phyloP scores from a whole-genome alignment of 306 rosid species.

The Quercus glauca region DNA sequence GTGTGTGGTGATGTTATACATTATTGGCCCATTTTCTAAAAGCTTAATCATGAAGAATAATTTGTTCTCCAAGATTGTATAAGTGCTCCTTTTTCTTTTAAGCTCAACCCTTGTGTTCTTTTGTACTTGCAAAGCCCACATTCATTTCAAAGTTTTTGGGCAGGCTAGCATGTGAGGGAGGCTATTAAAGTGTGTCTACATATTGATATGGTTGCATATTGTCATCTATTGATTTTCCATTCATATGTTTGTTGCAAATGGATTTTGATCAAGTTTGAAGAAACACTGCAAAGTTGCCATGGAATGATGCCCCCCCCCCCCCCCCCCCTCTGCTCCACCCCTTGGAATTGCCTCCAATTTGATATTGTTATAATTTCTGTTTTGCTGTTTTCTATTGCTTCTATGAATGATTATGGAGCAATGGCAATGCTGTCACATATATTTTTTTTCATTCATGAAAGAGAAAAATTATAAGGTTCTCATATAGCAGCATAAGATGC shows the following conservation, averaged over 20 bases:
- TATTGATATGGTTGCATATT: not conserved
- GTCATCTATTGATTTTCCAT: no score
- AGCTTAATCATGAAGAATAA: not conserved
- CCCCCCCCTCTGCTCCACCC: no score
- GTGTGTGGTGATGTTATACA: not conserved
- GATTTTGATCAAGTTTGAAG: not conserved
- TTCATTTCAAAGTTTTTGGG: not conserved
- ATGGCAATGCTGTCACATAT: not conserved
- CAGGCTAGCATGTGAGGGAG: not conserved
- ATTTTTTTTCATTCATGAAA: not conserved
- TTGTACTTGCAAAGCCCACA: not conserved
- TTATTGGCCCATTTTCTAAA: not conserved
- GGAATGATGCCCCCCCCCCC: no score
- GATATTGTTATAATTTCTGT: not conserved
- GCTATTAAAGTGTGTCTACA: not conserved
- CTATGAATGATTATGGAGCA: not conserved
- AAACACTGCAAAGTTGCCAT: not conserved
- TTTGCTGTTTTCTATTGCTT: not conserved
- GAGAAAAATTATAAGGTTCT: not conserved
- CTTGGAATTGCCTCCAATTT: not conserved
- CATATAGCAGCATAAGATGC: not conserved
- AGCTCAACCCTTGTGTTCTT: not conserved
- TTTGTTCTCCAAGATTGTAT: not conserved
- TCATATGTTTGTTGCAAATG: no score
- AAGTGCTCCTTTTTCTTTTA: not conserved